A percentile compares a stretch with the other conserved stretches of the same genome.
Conservation (phyloP, 805 yeast species). For the Lipomyces sp. region DNA sequence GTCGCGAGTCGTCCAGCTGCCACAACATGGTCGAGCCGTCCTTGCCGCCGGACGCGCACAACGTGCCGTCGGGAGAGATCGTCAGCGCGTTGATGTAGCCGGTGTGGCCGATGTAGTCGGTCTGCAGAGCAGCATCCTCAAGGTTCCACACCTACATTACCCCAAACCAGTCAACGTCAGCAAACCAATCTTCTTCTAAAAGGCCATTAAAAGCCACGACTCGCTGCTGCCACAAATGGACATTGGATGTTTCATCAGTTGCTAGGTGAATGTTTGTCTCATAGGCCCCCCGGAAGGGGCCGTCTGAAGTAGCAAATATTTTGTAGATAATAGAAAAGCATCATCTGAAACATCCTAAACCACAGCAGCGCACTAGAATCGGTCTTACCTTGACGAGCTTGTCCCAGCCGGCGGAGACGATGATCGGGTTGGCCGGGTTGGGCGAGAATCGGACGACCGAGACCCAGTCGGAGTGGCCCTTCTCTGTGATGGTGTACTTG, state of each 20-base stretch:
- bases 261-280: slow-evolving; percentile 99
- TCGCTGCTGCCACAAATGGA: background rate
- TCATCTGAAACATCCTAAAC: slow-evolving; percentile 17
- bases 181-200: background rate
- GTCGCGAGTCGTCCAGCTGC: slow-evolving; percentile 84
- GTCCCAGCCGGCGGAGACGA: slow-evolving; percentile 98
- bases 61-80: slow-evolving; percentile 99
- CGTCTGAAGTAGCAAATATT: slow-evolving; percentile 99
- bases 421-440: slow-evolving; percentile 53
- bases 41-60: slow-evolving; percentile 99
- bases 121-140: slow-evolving; percentile 74
- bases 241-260: slow-evolving; percentile 61
- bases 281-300: slow-evolving; percentile 60
- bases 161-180: background rate
- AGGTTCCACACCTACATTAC: slow-evolving; percentile 84
- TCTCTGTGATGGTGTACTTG: slow-evolving; percentile 72
- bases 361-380: background rate
- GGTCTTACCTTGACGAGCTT: slow-evolving; percentile 96
- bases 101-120: slow-evolving; percentile 99
- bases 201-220: background rate
- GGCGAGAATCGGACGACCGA: slow-evolving; percentile 97
- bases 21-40: slow-evolving; percentile 98
- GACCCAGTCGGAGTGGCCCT: slow-evolving; percentile 99
- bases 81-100: slow-evolving; percentile 97
- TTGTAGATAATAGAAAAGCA: slow-evolving; percentile 28